Evolutionary conservation across 2,329 filamentous ascomycete species (phyloP).

Genomic region (Ceratocystis lukuohia): DNA sequence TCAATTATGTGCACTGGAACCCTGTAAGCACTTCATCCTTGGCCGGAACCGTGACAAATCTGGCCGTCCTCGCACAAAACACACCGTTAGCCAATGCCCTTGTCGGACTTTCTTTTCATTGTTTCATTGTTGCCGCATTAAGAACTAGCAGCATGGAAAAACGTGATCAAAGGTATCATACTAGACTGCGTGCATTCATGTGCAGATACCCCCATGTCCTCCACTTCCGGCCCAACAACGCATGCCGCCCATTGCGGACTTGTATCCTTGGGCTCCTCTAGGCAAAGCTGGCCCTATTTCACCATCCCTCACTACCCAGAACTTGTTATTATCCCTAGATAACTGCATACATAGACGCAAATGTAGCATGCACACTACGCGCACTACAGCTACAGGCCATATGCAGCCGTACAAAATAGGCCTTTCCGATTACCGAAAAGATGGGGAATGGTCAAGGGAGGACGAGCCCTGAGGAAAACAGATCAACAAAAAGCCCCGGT

Average conservation of each 20-base stretch:
- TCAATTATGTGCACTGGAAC: background rate
- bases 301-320: background rate
- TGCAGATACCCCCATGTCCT: background rate
- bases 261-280: background rate
- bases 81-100: background rate
- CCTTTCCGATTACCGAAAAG: background rate
- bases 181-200: background rate
- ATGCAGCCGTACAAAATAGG: background rate
- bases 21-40: background rate
- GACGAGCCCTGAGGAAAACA: background rate
- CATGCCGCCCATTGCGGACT: background rate
- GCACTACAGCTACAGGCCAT: background rate
- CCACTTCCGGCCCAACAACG: conserved; percentile 3
- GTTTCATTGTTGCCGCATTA: background rate
- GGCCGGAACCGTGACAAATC: background rate
- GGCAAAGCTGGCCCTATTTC: background rate
- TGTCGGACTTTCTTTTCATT: background rate
- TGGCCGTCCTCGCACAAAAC: background rate
- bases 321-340: background rate
- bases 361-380: background rate
- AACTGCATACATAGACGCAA: background rate
- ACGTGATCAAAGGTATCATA: background rate
- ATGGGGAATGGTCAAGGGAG: background rate
- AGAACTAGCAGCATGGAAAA: background rate
- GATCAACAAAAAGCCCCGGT: background rate